Conservation (phyloP, 1,284 basidiomycete genomes). For the Paramarasmius palmivorus region DNA sequence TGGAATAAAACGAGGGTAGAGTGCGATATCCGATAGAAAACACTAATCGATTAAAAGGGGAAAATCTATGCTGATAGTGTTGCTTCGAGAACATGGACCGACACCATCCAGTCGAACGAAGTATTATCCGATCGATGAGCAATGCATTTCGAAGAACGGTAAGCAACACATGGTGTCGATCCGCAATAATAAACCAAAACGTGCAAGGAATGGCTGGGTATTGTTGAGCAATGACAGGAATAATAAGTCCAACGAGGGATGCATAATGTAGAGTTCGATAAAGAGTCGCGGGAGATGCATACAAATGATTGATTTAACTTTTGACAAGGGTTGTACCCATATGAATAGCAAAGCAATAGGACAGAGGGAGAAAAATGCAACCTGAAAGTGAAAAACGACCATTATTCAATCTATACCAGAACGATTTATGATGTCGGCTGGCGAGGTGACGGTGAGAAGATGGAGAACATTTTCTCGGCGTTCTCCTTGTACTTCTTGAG, state of each 20-base stretch:
- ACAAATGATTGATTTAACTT: conserved; percentile 6
- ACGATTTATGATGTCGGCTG: neutral
- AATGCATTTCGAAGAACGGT: too few species aligned
- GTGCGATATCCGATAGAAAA: too few species aligned
- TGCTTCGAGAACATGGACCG: too few species aligned
- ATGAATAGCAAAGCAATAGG: conserved; percentile 6
- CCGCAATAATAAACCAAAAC: neutral
- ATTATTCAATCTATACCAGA: neutral
- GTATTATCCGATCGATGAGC: too few species aligned
- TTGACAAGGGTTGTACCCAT: conserved; percentile 1
- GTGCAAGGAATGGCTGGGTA: neutral
- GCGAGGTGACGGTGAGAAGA: conserved; percentile 61
- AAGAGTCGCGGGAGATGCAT: conserved; percentile 1
- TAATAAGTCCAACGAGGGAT: neutral
- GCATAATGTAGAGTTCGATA: conserved; percentile 5
- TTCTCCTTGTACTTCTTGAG: conserved; percentile 82
- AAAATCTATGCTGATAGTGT: too few species aligned
- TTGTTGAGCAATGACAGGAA: neutral
- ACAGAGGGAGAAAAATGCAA: neutral
- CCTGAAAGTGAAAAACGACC: neutral
- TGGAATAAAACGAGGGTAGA: too few species aligned
- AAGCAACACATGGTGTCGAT: too few species aligned
- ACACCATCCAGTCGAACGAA: too few species aligned
- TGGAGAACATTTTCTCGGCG: conserved; percentile 76
- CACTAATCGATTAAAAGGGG: too few species aligned